Percentiles rank a stretch among this genome's conserved stretches.
Conservation (phyloP, 441 rosid species). For the Brassica balearica region DNA sequence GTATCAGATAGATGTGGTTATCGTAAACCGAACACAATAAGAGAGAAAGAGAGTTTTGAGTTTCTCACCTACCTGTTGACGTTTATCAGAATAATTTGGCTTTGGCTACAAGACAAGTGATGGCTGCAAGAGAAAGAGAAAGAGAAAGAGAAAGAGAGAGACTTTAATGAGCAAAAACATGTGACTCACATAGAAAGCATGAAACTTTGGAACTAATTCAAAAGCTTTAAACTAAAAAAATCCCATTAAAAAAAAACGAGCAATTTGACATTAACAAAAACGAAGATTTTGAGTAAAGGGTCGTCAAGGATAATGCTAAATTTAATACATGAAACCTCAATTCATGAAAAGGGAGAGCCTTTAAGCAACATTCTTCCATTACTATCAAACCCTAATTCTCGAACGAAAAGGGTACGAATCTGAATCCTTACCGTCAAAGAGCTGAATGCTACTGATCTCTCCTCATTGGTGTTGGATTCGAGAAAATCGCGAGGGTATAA, state of each 20-base stretch:
- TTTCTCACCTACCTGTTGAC: conserved; percentile 52
- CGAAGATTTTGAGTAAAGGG: conserved; percentile 50
- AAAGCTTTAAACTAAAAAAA: conserved; percentile 43
- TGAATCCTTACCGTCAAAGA: conserved; percentile 18
- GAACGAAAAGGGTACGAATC: conserved; percentile 3
- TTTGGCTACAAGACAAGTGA: conserved; percentile 48
- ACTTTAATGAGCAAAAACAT: conserved; percentile 36
- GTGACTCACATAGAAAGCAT: conserved; percentile 59
- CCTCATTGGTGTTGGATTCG: neutral
- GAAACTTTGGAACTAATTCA: conserved; percentile 46
- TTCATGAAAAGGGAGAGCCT: conserved; percentile 11
- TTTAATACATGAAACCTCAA: conserved; percentile 34
- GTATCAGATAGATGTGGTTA: conserved; percentile 31
- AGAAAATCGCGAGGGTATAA: conserved; percentile 14
- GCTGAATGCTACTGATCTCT: conserved; percentile 1
- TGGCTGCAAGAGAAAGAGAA: conserved; percentile 47
- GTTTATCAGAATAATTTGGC: conserved; percentile 47
- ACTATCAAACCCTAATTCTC: conserved; percentile 17
- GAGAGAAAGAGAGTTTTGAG: conserved; percentile 39
- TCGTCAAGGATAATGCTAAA: conserved; percentile 40
- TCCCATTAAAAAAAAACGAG: conserved; percentile 24
- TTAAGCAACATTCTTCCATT: conserved; percentile 26
- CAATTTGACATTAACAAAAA: conserved; percentile 31
- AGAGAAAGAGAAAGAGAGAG: neutral
- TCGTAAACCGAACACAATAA: conserved; percentile 9